Evolutionary conservation across 2,329 filamentous ascomycete species (phyloP), one percentile per base, ranked within the genome.

Genomic region (Rhynchosporium agropyri): DNA sequence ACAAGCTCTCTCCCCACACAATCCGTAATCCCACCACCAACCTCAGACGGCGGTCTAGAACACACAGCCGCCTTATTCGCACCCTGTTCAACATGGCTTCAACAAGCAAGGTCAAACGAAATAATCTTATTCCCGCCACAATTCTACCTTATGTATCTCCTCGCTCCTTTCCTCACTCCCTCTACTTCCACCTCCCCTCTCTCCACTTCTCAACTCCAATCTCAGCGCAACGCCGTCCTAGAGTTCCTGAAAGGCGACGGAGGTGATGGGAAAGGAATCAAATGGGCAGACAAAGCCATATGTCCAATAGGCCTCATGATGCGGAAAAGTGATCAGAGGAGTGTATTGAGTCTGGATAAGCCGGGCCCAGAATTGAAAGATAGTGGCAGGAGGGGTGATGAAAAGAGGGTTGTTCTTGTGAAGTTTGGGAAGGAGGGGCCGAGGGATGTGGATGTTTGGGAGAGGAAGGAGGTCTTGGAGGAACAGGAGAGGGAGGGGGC

Each of bases 71-170:
- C 94, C 0, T 82, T 84, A 36, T 98, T 97, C 74, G 85, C 91
- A 46, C 82, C 87, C 1, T 85, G 90, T 0, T 76, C 80, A 3
- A 80, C 81, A 26, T 97, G 93, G 89, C 79, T 97, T 26, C 76
- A 78, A 4, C 81, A 84, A 56, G 89, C 90, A 3, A 77, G 80
- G 2, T 74, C 75, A 2, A 87, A 87, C 33, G 82, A 90, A 45
- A 87, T 97, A 64, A 90, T 96, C 63, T 79, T 99, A 4, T 97
- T 96, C 73, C 95, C 95, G 3, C 95, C 95, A 0, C 95, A 98
- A 73, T 89, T 88, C 73, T 92, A 90, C 76, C 82, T 95, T 3
- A 80, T 92, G 10, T 77, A 81, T 40, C 76, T 90, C 0, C 76
- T 91, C 1, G 75, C 82, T 0, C 77, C 77, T 1, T 84, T 86